Conservation (phyloP, 441 rosid genomes). For the Populus hybrid region DNA sequence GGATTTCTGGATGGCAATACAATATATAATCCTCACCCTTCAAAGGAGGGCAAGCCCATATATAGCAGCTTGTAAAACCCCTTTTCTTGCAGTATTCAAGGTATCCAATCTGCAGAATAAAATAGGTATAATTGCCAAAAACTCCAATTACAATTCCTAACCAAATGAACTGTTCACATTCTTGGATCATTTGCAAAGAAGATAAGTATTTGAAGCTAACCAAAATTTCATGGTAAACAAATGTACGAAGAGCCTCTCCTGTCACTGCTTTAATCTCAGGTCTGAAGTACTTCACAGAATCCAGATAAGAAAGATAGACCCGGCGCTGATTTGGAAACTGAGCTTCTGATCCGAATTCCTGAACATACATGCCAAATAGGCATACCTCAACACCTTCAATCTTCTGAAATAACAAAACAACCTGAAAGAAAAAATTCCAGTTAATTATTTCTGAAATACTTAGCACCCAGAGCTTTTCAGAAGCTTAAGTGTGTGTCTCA, state of each 20-base stretch:
- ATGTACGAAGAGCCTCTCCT: constrained; percentile 99
- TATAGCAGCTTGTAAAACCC: constrained; percentile 99
- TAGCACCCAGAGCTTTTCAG: neutral
- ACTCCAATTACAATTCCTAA: neutral
- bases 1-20: constrained; percentile 99
- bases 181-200: constrained; percentile 8
- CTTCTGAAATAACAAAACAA: constrained; percentile 92
- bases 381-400: constrained; percentile 99
- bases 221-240: constrained; percentile 97
- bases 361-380: constrained; percentile 98
- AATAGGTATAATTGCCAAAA: constrained; percentile 2
- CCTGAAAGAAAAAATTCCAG: constrained; percentile 53
- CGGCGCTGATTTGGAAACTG: constrained; percentile 88
- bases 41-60: constrained; percentile 99
- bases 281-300: constrained; percentile 96
- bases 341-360: constrained; percentile 95
- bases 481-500: neutral
- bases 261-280: constrained; percentile 92
- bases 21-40: constrained; percentile 99
- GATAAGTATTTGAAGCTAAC: constrained; percentile 39
- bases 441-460: constrained; percentile 2
- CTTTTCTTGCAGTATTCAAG: constrained; percentile 98
- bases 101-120: constrained; percentile 76
- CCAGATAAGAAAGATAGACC: constrained; percentile 94
- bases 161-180: neutral